These are phyloP conservation scores for Gossypium aridum DNA, from an alignment of 441 rosid genomes.

Conservation along the genomic window DNA sequence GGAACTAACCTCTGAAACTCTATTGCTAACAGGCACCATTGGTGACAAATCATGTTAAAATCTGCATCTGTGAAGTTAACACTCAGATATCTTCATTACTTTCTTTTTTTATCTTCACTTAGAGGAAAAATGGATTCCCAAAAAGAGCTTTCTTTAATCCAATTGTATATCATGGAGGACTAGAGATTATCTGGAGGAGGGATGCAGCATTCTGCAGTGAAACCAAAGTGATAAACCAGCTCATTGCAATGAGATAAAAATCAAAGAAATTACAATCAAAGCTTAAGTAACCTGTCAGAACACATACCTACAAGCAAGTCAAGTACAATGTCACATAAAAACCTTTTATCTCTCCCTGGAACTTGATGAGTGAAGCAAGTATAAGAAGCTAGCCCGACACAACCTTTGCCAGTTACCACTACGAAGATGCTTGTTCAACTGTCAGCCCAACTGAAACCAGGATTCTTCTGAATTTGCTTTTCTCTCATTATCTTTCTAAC, in stretches of 20 bases:
- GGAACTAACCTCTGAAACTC: background rate
- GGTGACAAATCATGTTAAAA: background rate
- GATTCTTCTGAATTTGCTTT: constrained; percentile 42
- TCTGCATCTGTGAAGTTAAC: background rate
- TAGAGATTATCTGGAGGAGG: background rate
- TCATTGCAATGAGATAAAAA: background rate
- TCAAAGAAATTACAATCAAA: background rate
- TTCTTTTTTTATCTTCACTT: background rate
- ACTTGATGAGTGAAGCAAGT: background rate
- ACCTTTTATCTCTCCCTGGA: background rate
- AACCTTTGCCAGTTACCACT: background rate
- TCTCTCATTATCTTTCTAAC: constrained; percentile 55
- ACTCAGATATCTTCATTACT: background rate
- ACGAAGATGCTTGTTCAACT: constrained; percentile 14
- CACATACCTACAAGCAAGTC: constrained; percentile 1
- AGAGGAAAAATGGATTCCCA: background rate
- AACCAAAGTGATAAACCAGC: background rate
- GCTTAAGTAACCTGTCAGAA: background rate
- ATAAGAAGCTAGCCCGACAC: background rate
- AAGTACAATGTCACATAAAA: background rate
- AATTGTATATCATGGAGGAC: background rate
- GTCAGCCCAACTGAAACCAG: constrained; percentile 63
- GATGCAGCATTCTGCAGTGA: background rate
- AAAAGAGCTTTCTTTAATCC: background rate
- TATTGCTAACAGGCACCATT: background rate